Conservation (phyloP, 257 asterid genomes). For the Verbena officinalis region DNA sequence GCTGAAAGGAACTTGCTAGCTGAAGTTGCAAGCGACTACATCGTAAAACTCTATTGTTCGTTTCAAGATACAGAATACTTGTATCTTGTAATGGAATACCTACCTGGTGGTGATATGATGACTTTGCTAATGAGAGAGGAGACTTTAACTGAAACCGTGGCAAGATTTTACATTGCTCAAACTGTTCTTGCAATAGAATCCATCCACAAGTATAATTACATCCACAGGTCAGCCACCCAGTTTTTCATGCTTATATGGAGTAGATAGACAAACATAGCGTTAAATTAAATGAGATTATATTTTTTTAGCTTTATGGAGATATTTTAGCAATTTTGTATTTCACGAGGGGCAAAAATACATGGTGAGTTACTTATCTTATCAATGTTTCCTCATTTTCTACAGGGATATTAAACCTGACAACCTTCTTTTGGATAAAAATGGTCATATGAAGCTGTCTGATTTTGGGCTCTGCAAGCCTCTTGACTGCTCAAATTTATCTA, state of each 20-base stretch:
- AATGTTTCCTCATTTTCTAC: slow-evolving; percentile 19
- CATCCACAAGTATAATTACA: slow-evolving; percentile 69
- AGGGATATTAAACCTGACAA: slow-evolving; percentile 91
- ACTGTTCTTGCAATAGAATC: slow-evolving; percentile 75
- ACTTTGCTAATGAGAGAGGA: slow-evolving; percentile 79
- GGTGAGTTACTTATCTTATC: neutral
- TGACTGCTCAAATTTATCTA: slow-evolving; percentile 42
- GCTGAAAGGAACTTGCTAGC: slow-evolving; percentile 81
- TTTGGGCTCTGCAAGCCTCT: slow-evolving; percentile 86
- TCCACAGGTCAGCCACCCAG: slow-evolving; percentile 39
- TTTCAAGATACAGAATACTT: slow-evolving; percentile 77
- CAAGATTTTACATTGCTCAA: slow-evolving; percentile 70
- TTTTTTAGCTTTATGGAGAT: too few species aligned
- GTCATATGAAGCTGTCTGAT: slow-evolving; percentile 75
- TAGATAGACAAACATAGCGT: too few species aligned
- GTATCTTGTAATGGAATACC: slow-evolving; percentile 79
- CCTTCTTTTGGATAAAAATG: slow-evolving; percentile 69
- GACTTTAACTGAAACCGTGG: slow-evolving; percentile 69
- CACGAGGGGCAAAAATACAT: neutral
- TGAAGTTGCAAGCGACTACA: slow-evolving; percentile 64
- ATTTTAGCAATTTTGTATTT: too few species aligned
- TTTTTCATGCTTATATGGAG: neutral
- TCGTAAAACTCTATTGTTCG: slow-evolving; percentile 70
- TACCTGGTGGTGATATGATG: slow-evolving; percentile 84
- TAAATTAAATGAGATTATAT: too few species aligned